Evolutionary conservation across 83 land plant genomes (phyloP).

Genomic region (Picea mariana): DNA sequence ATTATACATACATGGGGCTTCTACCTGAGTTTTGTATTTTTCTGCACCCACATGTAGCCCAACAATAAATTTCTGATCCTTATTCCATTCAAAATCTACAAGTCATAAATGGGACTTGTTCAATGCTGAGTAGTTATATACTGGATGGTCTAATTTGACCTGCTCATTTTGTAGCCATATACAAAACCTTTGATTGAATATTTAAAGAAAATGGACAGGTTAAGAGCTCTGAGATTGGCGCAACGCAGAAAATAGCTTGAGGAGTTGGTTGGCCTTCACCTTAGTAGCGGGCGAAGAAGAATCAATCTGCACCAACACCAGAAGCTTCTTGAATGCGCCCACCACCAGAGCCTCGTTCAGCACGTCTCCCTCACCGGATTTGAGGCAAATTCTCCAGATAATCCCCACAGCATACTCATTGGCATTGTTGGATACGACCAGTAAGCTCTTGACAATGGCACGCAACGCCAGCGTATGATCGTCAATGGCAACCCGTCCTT

Average conservation of each 20-base stretch:
- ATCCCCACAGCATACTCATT: slow-evolving; percentile 70
- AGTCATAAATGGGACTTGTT: too few species aligned
- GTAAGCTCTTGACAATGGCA: slow-evolving; percentile 12
- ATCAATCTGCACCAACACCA: slow-evolving; percentile 73
- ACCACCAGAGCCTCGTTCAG: slow-evolving; percentile 54
- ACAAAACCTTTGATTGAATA: too few species aligned
- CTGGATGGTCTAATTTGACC: too few species aligned
- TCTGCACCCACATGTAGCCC: too few species aligned
- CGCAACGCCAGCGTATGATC: slow-evolving; percentile 5
- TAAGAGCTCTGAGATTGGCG: slow-evolving; percentile 33
- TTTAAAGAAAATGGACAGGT: too few species aligned
- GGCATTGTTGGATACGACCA: slow-evolving; percentile 60
- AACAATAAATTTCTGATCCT: too few species aligned
- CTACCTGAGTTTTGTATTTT: too few species aligned
- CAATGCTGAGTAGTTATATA: too few species aligned
- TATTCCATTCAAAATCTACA: too few species aligned
- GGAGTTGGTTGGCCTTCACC: slow-evolving; percentile 56
- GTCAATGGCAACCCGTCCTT: slow-evolving; percentile 36
- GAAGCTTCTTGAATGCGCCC: slow-evolving; percentile 63
- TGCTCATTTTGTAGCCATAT: too few species aligned
- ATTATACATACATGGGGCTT: too few species aligned
- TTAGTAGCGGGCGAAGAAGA: slow-evolving; percentile 56
- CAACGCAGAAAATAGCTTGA: slow-evolving; percentile 47
- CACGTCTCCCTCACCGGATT: slow-evolving; percentile 33
- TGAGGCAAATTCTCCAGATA: slow-evolving; percentile 44